Evolutionary conservation across 2,329 filamentous ascomycete species (phyloP).

Genomic region (Aspergillus novofumigatus): DNA sequence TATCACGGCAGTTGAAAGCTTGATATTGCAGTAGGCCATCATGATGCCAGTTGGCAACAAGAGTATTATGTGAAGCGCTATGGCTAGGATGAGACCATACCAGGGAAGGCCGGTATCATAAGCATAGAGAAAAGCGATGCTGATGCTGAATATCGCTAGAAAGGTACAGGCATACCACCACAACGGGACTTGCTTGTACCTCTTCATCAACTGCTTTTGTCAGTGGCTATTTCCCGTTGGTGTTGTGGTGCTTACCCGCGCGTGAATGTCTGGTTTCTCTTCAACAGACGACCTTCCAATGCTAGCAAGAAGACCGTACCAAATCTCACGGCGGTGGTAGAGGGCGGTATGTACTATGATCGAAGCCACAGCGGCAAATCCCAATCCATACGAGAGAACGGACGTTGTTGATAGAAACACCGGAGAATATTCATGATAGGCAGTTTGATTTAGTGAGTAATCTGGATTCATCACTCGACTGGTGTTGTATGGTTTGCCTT

Average conservation of each 20-base stretch:
- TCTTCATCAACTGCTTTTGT: constrained; percentile 41
- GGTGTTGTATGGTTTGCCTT: constrained; percentile 22
- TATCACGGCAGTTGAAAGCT: constrained; percentile 9
- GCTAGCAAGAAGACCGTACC: constrained; percentile 44
- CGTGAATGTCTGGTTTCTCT: constrained; percentile 45
- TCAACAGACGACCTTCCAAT: constrained; percentile 50
- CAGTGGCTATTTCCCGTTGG: background rate
- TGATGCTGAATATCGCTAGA: constrained; percentile 44
- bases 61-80: constrained; percentile 11
- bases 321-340: constrained; percentile 60
- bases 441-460: constrained; percentile 24
- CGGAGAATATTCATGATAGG: constrained; percentile 25
- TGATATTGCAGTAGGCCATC: constrained; percentile 16
- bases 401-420: constrained; percentile 66
- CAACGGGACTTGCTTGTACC: constrained; percentile 50
- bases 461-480: constrained; percentile 21
- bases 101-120: constrained; percentile 40
- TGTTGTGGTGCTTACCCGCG: constrained; percentile 30
- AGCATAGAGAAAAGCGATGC: constrained; percentile 30
- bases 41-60: constrained; percentile 17
- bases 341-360: constrained; percentile 61
- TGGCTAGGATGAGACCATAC: constrained; percentile 15
- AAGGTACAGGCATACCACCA: constrained; percentile 52
- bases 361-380: constrained; percentile 63
- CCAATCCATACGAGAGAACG: constrained; percentile 61